phyloP scores from a whole-genome alignment of 495 filamentous ascomycete species.

The Daldinia caldariorum region DNA sequence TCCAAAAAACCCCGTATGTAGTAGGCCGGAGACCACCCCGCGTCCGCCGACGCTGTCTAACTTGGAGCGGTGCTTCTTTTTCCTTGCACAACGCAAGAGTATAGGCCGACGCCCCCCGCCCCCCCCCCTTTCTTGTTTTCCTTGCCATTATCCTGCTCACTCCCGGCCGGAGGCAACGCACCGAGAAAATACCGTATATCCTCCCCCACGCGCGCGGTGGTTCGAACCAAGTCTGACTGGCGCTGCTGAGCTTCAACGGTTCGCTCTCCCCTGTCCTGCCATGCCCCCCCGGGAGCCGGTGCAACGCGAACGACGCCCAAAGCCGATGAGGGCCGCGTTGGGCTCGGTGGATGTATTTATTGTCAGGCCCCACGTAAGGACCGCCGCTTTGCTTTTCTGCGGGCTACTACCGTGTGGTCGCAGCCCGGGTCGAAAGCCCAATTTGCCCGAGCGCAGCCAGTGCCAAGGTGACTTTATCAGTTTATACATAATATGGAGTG shows the following conservation, averaged over 20 bases:
- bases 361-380: background rate
- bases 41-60: no score
- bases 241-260: no score
- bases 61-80: no score
- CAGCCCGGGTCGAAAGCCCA: background rate
- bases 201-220: background rate
- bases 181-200: background rate
- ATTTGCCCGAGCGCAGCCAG: no score
- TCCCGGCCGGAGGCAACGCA: background rate
- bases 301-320: background rate
- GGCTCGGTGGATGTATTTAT: background rate
- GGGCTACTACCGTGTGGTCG: background rate
- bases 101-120: constrained; percentile 2
- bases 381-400: background rate
- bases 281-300: background rate
- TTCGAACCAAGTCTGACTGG: no score
- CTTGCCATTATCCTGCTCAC: background rate
- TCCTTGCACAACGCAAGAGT: background rate
- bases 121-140: background rate
- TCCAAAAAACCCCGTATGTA: background rate
- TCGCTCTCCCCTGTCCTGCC: no score
- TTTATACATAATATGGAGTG: no score
- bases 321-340: background rate
- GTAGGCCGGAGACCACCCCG: background rate
- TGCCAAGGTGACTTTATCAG: no score